Conservation (phyloP, 2,329 filamentous ascomycete genomes). For the Fusarium illudens region DNA sequence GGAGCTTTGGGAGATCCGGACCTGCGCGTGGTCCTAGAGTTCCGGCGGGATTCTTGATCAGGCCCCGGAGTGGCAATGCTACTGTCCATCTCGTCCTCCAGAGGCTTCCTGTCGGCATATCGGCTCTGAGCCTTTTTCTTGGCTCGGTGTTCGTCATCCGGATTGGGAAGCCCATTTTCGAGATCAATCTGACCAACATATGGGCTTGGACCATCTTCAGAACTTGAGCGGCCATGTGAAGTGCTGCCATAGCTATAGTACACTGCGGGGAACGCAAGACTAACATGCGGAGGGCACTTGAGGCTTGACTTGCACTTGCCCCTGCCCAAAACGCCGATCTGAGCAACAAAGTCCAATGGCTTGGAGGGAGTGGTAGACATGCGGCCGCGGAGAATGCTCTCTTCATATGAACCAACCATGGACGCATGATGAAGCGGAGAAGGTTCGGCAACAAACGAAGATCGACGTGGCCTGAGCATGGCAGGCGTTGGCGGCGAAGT, state of each 20-base stretch:
- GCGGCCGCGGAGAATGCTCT: constrained; percentile 90
- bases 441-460: constrained; percentile 76
- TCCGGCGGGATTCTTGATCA: constrained; percentile 41
- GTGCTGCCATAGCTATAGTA: constrained; percentile 91
- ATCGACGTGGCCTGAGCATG: constrained; percentile 65
- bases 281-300: constrained; percentile 88
- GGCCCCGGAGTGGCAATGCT: constrained; percentile 26
- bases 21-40: constrained; percentile 60
- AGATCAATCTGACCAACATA: constrained; percentile 95
- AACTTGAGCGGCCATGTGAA: constrained; percentile 67
- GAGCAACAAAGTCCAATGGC: constrained; percentile 90
- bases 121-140: constrained; percentile 60
- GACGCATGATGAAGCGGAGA: constrained; percentile 88
- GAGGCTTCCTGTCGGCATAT: constrained; percentile 48
- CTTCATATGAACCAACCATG: constrained; percentile 98
- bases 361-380: constrained; percentile 98
- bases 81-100: constrained; percentile 40
- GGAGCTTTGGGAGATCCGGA: constrained; percentile 65
- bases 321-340: constrained; percentile 91
- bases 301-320: constrained; percentile 88
- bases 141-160: constrained; percentile 56
- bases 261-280: constrained; percentile 89
- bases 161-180: constrained; percentile 75
- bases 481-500: constrained; percentile 61
- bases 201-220: constrained; percentile 88